Evolutionary conservation across 2,329 filamentous ascomycete genomes (phyloP), one percentile per base, ranked within the genome.

Genomic region (Aspergillus bombycis): DNA sequence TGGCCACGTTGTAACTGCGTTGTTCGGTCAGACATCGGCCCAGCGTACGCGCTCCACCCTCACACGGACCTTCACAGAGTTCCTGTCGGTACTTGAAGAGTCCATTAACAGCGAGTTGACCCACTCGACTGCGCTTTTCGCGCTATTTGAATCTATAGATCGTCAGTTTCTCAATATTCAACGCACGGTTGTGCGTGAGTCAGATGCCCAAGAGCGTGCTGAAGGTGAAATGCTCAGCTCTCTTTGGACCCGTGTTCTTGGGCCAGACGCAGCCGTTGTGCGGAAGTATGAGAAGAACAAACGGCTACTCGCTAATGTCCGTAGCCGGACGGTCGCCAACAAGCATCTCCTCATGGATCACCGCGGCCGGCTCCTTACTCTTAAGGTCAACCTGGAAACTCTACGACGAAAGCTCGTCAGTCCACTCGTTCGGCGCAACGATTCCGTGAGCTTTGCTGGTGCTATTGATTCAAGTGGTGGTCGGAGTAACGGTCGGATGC

Each of bases 271-370:
- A 9, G 84, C 84, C 52, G 86, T 90, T 68, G 84, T 97, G n/a
- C 87, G 88, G 74, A 97, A 97, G 77, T 97, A 93, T 78, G 93
- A 97, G 77, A 92, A 91, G 79, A 98, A 98, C 82, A 90, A 90
- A 66, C 85, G 88, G 57, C 84, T 97, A 0, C 86, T 98, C 28
- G 86, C 85, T 57, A 90, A 90, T 68, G 90, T 98, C 62, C 89
- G 93, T 66, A 87, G 90, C 63, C 91, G 91, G 71, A 97, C 94
- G 1, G 88, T 97, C 28, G 87, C 88, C 65, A 96, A 97, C 81
- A 97, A 97, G 79, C 88, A 89, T 67, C 85, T 96, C 41, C 85
- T 98, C 10, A 88, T 95, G 67, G 91, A 93, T 71, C 94, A 97
- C 78, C 95, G 96, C 71, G 88, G 91, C 64, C 90, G 91, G 66